phyloP scores from a whole-genome alignment of 768 basidiomycete genomes.

The Mycena polygramma region DNA sequence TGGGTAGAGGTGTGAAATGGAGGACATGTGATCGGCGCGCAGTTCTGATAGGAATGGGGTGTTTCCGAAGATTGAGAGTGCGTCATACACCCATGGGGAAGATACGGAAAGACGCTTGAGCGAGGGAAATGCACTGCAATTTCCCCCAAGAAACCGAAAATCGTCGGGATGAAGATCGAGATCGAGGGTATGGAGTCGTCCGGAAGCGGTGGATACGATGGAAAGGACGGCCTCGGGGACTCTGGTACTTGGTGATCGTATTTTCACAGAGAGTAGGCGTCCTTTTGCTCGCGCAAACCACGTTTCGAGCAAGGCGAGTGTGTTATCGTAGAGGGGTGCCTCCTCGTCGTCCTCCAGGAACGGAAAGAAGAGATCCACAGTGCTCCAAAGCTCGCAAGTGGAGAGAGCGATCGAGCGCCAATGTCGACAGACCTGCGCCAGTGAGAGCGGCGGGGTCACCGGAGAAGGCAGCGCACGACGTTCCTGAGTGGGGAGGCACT shows the following conservation, averaged over 20 bases:
- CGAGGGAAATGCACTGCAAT: background rate
- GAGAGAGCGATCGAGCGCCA: conserved; percentile 15
- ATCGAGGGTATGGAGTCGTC: background rate
- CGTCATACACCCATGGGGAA: too few relatives aligned
- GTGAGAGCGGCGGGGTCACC: background rate
- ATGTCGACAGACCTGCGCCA: conserved; percentile 3
- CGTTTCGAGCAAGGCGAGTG: conserved; percentile 2
- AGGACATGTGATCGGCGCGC: background rate
- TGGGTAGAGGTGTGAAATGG: background rate
- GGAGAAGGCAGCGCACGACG: background rate
- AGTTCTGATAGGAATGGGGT: background rate
- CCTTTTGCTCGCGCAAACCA: conserved; percentile 1
- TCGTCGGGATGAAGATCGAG: background rate
- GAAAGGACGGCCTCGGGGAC: background rate
- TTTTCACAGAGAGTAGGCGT: background rate
- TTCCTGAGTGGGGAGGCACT: background rate
- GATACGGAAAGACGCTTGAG: background rate
- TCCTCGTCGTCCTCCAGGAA: background rate
- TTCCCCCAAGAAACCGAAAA: background rate
- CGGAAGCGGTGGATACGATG: background rate
- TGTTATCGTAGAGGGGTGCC: background rate
- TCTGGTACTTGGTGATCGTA: background rate
- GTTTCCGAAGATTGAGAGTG: background rate
- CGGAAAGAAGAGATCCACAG: background rate
- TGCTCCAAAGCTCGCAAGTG: background rate